Evolutionary conservation across 2,329 filamentous ascomycete species (phyloP), one percentile per base, ranked within the genome.

Genomic region (Hypoxylon sp.): DNA sequence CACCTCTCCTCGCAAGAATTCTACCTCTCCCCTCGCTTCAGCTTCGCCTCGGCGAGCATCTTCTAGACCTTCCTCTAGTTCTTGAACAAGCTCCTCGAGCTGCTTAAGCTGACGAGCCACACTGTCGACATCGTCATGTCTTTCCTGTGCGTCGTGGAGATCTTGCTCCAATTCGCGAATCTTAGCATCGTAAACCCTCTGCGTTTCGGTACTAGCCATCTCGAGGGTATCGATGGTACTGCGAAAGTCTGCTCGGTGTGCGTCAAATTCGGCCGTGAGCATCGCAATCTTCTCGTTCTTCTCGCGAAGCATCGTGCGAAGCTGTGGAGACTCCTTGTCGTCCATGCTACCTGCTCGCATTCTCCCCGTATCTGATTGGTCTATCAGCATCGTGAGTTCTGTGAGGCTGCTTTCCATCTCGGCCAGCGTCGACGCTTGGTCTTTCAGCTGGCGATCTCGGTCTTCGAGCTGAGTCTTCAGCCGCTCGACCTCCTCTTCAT

Each of bases 191-290:
- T 99, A 99, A 11, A 99, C 94, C 21, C 94, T 85, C 75, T 97
- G 90, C 0, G 95, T 99, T 77, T 99, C 95, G 0, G 92, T 90
- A 71, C 92, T 96, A 2, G 95, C 96, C 78, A 98, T 85, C 74
- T 99, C 95, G 47, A 99, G 81, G 0, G 94, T 97, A 76, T 99
- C 95, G 60, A 99, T 95, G 15, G 95, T 99, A 74, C 91, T 97
- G 65, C 95, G 83, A 76, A 99, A 99, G 74, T 99, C 95, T 15
- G 95, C 94, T 56, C 95, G 85, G 72, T 99, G 94, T 8, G 89
- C 87, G 71, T 99, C 95, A 69, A 99, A 99, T 72, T 99, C 95
- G 7, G 91, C 86, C 0, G 93, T 98, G 66, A 99, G 83, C 81
- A 94, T 88, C 21, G 89, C 88, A 65, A 99, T 97, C 79, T 93